These are phyloP conservation scores for Kwoniella dejecticola DNA, from an alignment of 768 basidiomycete genomes.

Conservation along the genomic window DNA sequence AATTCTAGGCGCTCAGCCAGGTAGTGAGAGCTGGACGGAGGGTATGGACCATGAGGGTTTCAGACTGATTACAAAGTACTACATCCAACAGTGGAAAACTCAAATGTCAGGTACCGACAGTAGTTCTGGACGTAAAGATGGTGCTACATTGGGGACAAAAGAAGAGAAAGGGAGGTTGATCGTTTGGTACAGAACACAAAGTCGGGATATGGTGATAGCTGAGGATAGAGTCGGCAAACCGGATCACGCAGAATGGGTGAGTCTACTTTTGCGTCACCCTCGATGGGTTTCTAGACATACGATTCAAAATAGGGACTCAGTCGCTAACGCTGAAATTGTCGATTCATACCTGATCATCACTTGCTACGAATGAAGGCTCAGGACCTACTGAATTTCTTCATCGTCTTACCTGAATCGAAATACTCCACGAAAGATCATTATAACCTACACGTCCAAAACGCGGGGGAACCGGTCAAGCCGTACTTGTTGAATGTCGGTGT, in stretches of 20 bases:
- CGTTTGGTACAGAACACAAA: conserved; percentile 49
- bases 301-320: no score
- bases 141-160: neutral
- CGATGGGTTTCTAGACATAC: no score
- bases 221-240: conserved; percentile 46
- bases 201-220: conserved; percentile 22
- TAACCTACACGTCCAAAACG: conserved; percentile 19
- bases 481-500: conserved; percentile 25
- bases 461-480: neutral
- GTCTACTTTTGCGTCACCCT: no score
- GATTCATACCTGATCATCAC: no score
- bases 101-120: neutral
- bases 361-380: no score
- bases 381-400: conserved; percentile 50
- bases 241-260: conserved; percentile 48
- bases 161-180: conserved; percentile 17
- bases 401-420: conserved; percentile 29
- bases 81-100: conserved; percentile 33
- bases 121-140: neutral
- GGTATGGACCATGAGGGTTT: conserved; percentile 50
- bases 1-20: conserved; percentile 52
- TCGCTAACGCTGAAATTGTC: no score
- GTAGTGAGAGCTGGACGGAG: conserved; percentile 52
- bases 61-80: conserved; percentile 46
- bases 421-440: neutral